These are phyloP conservation scores for Trichoderma sp. DNA, from an alignment of 2,329 filamentous ascomycete genomes.

Conservation along the genomic window DNA sequence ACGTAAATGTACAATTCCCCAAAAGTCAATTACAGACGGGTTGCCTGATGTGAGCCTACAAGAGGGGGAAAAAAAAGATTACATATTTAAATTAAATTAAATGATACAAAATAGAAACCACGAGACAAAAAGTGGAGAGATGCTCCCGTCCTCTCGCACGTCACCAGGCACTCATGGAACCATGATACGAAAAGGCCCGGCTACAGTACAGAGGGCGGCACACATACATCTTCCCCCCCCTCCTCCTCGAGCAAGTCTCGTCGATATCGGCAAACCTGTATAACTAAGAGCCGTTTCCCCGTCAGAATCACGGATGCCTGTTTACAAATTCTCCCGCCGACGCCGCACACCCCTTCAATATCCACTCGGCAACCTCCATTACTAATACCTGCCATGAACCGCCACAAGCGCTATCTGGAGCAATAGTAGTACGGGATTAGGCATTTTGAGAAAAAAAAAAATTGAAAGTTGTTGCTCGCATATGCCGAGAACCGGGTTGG, in stretches of 20 bases:
- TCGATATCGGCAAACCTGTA: neutral
- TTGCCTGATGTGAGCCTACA: neutral
- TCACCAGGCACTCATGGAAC: neutral
- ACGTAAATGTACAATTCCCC: too few species aligned
- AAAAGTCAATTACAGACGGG: neutral
- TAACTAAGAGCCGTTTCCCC: neutral
- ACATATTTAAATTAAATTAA: neutral
- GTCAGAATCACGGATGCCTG: neutral
- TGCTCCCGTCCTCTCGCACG: neutral
- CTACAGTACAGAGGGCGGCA: neutral
- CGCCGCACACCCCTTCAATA: neutral
- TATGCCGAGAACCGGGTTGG: conserved; percentile 3
- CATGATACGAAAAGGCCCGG: neutral
- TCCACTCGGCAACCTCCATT: conserved; percentile 10
- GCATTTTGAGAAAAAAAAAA: neutral
- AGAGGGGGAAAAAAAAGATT: neutral
- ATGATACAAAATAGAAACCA: neutral
- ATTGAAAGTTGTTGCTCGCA: conserved; percentile 13
- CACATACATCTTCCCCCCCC: neutral
- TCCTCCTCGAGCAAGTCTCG: neutral
- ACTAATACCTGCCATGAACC: conserved; percentile 3
- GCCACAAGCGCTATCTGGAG: conserved; percentile 11
- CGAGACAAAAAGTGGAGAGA: neutral
- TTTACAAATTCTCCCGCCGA: neutral
- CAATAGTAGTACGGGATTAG: neutral